These are phyloP conservation scores for Sporothrix pallida DNA, from an alignment of 2,329 filamentous ascomycete genomes.

Conservation along the genomic window DNA sequence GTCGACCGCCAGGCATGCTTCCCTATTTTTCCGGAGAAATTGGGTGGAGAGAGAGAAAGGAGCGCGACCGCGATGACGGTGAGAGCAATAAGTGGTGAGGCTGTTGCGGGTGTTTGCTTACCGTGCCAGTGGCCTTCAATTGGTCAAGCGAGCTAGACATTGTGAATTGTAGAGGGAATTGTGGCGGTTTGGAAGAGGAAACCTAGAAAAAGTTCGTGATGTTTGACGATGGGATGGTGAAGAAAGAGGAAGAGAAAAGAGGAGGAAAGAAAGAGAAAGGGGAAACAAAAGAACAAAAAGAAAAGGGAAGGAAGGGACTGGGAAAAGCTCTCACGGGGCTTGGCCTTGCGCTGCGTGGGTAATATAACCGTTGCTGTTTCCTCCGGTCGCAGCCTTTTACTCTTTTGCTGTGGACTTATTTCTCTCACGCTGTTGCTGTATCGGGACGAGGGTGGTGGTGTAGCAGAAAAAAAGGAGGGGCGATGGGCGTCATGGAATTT, in stretches of 20 bases:
- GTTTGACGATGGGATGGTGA: slow-evolving; percentile 7
- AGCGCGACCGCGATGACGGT: slow-evolving; percentile 14
- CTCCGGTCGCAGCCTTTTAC: not conserved
- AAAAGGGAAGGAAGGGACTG: slow-evolving; percentile 12
- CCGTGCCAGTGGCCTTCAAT: slow-evolving; percentile 95
- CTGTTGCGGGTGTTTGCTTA: slow-evolving; percentile 54
- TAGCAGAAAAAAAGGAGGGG: slow-evolving; percentile 25
- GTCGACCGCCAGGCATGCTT: not conserved
- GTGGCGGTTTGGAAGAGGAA: slow-evolving; percentile 25
- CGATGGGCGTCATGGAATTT: slow-evolving; percentile 29
- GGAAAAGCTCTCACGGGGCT: slow-evolving; percentile 27
- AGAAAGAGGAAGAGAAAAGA: not conserved
- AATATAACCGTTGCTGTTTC: slow-evolving; percentile 29
- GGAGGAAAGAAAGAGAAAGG: not conserved
- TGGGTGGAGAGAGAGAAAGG: not conserved
- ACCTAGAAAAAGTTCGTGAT: not conserved
- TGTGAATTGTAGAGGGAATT: slow-evolving; percentile 39
- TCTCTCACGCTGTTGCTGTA: slow-evolving; percentile 29
- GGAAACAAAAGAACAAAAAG: not conserved
- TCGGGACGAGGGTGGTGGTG: slow-evolving; percentile 24
- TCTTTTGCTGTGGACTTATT: not conserved
- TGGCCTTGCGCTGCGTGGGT: slow-evolving; percentile 28
- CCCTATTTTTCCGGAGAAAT: not conserved
- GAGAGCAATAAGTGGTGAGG: slow-evolving; percentile 42
- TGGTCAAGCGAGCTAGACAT: slow-evolving; percentile 95